Base-by-base conservation (phyloP, 345 rosid genomes). In the Barbarea vulgaris region DNA sequence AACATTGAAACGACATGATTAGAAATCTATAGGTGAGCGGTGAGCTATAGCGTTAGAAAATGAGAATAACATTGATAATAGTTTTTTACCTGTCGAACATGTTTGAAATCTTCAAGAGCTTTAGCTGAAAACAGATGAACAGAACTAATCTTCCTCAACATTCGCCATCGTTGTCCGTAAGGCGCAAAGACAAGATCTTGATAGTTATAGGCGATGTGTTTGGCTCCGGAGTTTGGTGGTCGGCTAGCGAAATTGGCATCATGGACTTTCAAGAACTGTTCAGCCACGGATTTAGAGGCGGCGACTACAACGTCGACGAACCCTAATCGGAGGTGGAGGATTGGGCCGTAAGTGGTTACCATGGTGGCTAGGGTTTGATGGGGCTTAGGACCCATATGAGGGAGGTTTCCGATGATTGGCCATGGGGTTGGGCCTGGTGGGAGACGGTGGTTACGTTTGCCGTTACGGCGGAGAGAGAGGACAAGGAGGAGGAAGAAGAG, bases 101-200 rank as follows among this genome's bases (percentile, higher is more conserved):
- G 87, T 76, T 87, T 78, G 50, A 79, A 91, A 55, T 91, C 93
- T 21, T 94, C 96, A 53, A 94, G 78, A 33, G 96, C 95, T 85
- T 90, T 94, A 83, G 82, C 83, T 44, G 98, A 94, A 83, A 94
- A 94, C 2, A 94, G 83, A 78, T 94, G 98, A 66, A 88, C 83
- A 65, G 91, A 77, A 73, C 85, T 85, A 46, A 94, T 91, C 82
- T 94, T 94, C 71, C 98, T 46, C 9, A 94, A 78, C 92, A 90
- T 11, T 39, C 98, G 83, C 98, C 98, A 94, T 70, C 97, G 42
- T 1, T 90, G 77, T 3, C 98, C 98, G 44, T 94, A 94, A 0
- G 98, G 98, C 1, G 96, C 91, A 69, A 94, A 91, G 69, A 91
- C 98, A 15, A 94, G 85, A 83, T 94, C 98, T 48, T 94, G 97